Conservation (phyloP, 2,329 filamentous ascomycete species). For the Colletotrichum tanaceti region DNA sequence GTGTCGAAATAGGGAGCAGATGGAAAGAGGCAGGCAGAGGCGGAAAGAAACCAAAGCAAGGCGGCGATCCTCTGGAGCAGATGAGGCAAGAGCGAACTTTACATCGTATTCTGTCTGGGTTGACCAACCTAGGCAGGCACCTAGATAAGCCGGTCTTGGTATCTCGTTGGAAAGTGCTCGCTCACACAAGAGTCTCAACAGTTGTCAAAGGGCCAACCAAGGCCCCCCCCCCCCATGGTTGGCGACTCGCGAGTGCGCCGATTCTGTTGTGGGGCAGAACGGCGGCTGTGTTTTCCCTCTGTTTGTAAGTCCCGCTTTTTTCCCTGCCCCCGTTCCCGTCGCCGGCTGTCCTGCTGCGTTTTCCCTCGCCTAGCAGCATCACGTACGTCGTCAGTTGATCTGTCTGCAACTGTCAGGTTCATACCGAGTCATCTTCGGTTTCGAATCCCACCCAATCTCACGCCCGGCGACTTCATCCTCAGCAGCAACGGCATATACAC, state of each 20-base stretch:
- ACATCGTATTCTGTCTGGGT: too few species aligned
- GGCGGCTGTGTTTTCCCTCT: constrained; percentile 4
- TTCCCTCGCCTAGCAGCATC: neutral
- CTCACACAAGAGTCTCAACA: neutral
- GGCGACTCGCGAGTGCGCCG: neutral
- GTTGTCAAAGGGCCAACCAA: constrained; percentile 2
- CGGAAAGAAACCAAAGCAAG: too few species aligned
- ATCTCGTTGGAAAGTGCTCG: too few species aligned
- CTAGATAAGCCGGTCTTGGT: too few species aligned
- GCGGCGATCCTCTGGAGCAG: too few species aligned
- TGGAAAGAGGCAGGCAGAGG: too few species aligned
- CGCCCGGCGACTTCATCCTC: neutral
- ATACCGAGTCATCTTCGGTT: neutral
- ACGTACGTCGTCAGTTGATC: neutral
- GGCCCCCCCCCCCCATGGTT: constrained; percentile 21
- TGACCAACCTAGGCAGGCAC: too few species aligned
- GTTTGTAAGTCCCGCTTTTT: constrained; percentile 20
- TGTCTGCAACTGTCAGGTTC: neutral
- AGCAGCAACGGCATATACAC: too few species aligned
- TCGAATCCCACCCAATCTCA: constrained; percentile 24
- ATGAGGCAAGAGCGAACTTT: too few species aligned
- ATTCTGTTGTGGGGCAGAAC: constrained; percentile 12
- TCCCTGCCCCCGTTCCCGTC: constrained; percentile 25
- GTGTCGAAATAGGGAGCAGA: too few species aligned
- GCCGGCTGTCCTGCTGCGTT: neutral